Conservation (phyloP, 805 yeast genomes). For the Kuraishia hungarica region DNA sequence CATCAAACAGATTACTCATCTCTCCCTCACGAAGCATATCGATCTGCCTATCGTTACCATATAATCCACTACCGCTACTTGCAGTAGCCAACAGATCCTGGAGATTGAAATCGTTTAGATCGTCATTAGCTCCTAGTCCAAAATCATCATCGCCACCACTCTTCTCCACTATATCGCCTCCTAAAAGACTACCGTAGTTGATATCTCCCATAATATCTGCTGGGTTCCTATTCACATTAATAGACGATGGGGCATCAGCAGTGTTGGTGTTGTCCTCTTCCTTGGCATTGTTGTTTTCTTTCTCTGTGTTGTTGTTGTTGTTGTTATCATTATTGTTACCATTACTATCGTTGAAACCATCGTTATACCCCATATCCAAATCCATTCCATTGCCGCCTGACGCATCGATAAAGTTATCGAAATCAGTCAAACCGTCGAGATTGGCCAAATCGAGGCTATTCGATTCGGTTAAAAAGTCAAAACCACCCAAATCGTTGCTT, state of each 20-base stretch:
- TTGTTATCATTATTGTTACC: not conserved
- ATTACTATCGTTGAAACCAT: conserved; percentile 3
- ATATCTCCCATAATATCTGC: conserved; percentile 1
- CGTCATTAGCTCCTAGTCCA: not conserved
- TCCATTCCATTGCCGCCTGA: conserved; percentile 2
- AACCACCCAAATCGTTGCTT: not conserved
- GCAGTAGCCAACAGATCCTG: not conserved
- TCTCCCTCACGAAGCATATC: not conserved
- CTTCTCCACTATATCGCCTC: not conserved
- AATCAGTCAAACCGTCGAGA: not conserved
- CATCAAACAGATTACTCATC: conserved; percentile 3
- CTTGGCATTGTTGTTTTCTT: not conserved
- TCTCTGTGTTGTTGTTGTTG: not conserved
- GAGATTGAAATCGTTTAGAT: not conserved
- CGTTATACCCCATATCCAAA: conserved; percentile 10
- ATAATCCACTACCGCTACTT: not conserved
- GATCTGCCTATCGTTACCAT: not conserved
- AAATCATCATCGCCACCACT: not conserved
- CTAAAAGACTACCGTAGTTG: not conserved
- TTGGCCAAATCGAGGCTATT: not conserved
- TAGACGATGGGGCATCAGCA: not conserved
- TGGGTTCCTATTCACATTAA: conserved; percentile 1
- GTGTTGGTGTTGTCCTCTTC: not conserved
- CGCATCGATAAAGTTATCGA: conserved; percentile 2
- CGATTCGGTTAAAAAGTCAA: not conserved